Conservation (phyloP, 2,329 filamentous ascomycete species). For the Hypoxylon sp. region DNA sequence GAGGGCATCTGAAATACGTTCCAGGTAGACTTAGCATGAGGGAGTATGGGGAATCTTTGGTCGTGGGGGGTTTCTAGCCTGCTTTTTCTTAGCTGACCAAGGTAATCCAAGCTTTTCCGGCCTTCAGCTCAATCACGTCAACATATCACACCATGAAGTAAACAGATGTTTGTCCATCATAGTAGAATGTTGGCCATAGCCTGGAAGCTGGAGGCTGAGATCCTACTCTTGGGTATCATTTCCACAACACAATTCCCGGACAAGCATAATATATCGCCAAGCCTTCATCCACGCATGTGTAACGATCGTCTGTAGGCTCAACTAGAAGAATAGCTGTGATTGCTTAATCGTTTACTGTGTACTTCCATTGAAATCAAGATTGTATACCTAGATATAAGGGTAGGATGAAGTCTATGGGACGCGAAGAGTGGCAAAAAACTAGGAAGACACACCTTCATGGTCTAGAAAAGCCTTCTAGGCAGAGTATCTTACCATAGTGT, state of each 20-base stretch:
- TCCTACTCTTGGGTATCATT: too few species aligned
- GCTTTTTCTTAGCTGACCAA: not conserved
- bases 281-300: not conserved
- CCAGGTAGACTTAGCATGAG: not conserved
- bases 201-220: not conserved
- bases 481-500: too few species aligned
- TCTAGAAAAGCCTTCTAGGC: too few species aligned
- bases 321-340: not conserved
- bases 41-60: not conserved
- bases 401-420: too few species aligned
- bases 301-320: not conserved
- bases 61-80: not conserved
- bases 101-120: not conserved
- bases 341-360: not conserved
- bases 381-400: too few species aligned
- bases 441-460: too few species aligned
- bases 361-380: not conserved
- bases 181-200: not conserved
- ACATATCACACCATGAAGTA: not conserved
- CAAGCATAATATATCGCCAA: not conserved
- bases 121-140: slow-evolving; percentile 12
- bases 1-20: not conserved
- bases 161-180: not conserved
- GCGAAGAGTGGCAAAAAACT: too few species aligned
- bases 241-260: too few species aligned